These are phyloP conservation scores for Hemisphaericaspora nanyangensis DNA, from an alignment of 805 yeast genomes.

Conservation along the genomic window DNA sequence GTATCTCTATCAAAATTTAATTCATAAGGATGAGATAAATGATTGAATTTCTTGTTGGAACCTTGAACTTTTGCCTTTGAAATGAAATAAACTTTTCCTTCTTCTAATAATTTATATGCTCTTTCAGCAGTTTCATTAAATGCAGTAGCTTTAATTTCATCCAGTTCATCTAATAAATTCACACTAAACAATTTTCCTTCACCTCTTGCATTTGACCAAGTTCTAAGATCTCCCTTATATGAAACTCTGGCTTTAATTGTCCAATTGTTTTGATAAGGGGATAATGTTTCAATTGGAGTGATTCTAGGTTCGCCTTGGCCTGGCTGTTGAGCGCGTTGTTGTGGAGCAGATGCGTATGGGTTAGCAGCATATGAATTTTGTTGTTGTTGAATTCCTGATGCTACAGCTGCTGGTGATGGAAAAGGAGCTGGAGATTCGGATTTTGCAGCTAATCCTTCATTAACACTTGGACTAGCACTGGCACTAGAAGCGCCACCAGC, in stretches of 20 bases:
- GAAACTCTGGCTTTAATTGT: constrained; percentile 90
- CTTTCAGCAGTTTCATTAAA: constrained; percentile 84
- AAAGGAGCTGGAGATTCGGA: constrained; percentile 7
- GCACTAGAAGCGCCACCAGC: no score
- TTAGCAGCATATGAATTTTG: constrained; percentile 7
- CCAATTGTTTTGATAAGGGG: constrained; percentile 91
- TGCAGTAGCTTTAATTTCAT: constrained; percentile 94
- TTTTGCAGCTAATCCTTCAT: neutral
- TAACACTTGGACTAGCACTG: no score
- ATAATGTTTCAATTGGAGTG: constrained; percentile 77
- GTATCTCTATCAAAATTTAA: constrained; percentile 78
- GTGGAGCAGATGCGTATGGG: constrained; percentile 3
- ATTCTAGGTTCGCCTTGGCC: constrained; percentile 20
- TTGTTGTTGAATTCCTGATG: constrained; percentile 3
- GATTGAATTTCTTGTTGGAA: constrained; percentile 83
- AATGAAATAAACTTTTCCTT: constrained; percentile 84
- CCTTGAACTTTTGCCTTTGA: constrained; percentile 76
- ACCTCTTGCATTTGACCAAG: constrained; percentile 83
- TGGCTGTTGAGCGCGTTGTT: constrained; percentile 7
- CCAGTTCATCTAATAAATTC: constrained; percentile 87
- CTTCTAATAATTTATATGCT: constrained; percentile 71
- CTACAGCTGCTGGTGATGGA: constrained; percentile 7
- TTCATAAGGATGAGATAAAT: constrained; percentile 85
- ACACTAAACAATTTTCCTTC: constrained; percentile 88
- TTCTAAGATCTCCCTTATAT: constrained; percentile 79